phyloP scores from a whole-genome alignment of 2,329 filamentous ascomycete species.

The Epichloe gansuensis region DNA sequence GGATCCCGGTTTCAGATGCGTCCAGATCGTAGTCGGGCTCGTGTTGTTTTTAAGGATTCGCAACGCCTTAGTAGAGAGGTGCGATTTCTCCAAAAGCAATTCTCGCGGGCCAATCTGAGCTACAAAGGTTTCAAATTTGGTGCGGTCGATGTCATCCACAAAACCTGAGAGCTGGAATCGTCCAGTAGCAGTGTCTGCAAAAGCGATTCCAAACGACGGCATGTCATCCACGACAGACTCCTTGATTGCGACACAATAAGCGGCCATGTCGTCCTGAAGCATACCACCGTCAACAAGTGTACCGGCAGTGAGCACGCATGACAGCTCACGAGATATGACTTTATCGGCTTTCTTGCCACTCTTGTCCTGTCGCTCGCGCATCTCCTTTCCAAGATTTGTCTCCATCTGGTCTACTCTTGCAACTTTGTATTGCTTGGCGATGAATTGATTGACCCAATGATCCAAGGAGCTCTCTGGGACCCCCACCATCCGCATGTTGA shows the following conservation, averaged over 20 bases:
- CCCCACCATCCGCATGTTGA: constrained; percentile 99
- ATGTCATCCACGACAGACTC: constrained; percentile 58
- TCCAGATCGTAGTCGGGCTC: constrained; percentile 86
- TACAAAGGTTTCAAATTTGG: constrained; percentile 93
- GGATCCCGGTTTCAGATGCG: constrained; percentile 69
- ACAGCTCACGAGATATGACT: constrained; percentile 80
- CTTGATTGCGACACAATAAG: constrained; percentile 92
- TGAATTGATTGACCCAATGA: constrained; percentile 96
- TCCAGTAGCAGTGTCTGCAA: constrained; percentile 90
- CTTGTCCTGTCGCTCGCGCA: constrained; percentile 76
- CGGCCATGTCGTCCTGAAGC: constrained; percentile 96
- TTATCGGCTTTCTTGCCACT: constrained; percentile 69
- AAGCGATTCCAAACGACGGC: constrained; percentile 81
- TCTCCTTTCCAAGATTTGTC: constrained; percentile 89
- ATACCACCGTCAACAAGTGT: constrained; percentile 92
- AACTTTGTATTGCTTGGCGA: constrained; percentile 96
- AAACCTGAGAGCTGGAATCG: constrained; percentile 93
- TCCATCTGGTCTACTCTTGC: constrained; percentile 95
- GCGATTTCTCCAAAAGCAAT: constrained; percentile 76
- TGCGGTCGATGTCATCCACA: constrained; percentile 81
- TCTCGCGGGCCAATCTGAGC: constrained; percentile 86
- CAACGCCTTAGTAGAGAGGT: constrained; percentile 73
- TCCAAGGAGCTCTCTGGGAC: constrained; percentile 93
- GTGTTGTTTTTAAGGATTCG: constrained; percentile 96
- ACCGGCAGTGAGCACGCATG: constrained; percentile 80